These are phyloP conservation scores for Solanum peruvianum DNA, from an alignment of 257 asterid species.

Conservation along the genomic window DNA sequence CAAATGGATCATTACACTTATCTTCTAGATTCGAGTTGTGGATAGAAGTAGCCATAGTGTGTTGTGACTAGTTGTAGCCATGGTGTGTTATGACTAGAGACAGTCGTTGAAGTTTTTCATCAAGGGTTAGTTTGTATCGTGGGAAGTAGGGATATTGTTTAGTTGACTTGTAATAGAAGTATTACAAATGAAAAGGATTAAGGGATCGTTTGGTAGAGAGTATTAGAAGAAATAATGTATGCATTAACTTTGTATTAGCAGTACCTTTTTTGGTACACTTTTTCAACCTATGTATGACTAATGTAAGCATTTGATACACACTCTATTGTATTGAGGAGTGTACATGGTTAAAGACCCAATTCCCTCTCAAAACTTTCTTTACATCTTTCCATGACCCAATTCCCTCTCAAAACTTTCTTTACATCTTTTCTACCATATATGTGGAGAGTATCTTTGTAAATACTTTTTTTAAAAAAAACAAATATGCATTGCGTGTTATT, in stretches of 20 bases:
- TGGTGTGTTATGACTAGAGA: not conserved
- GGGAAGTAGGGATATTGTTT: not conserved
- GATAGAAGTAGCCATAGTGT: not conserved
- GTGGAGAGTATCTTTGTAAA: not conserved
- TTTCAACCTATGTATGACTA: not conserved
- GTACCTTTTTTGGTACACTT: not conserved
- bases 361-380: not conserved
- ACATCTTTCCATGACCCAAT: not conserved
- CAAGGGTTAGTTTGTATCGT: not conserved
- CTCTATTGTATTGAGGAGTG: not conserved
- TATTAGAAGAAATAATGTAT: not conserved
- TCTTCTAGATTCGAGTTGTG: not conserved
- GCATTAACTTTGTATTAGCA: not conserved
- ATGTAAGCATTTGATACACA: not conserved
- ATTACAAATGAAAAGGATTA: not conserved
- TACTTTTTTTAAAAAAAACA: no score
- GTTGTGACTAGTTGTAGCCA: not conserved
- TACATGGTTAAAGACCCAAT: not conserved
- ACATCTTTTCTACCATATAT: not conserved
- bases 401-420: not conserved
- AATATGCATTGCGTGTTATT: no score
- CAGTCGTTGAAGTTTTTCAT: not conserved
- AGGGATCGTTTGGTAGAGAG: not conserved
- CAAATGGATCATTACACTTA: not conserved
- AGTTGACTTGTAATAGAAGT: not conserved